Evolutionary conservation across 2,329 filamentous ascomycete species (phyloP).

Genomic region (Aspergillus sp.): DNA sequence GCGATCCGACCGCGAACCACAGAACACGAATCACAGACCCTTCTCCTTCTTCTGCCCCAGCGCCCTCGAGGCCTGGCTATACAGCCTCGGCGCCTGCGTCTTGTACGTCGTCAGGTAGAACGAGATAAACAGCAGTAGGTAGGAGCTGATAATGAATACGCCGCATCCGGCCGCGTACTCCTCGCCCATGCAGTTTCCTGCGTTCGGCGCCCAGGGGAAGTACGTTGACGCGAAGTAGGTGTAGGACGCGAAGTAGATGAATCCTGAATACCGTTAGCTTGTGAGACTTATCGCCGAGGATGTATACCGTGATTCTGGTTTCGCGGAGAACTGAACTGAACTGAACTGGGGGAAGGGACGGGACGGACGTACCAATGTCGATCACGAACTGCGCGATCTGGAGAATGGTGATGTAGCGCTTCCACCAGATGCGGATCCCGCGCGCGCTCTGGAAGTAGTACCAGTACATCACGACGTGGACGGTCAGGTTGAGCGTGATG

Average conservation of each 20-base stretch:
- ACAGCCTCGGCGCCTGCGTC: not conserved
- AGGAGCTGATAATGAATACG: conserved; percentile 88
- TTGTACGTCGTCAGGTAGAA: conserved; percentile 97
- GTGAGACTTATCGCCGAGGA: no score
- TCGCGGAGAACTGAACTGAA: no score
- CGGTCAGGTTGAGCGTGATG: conserved; percentile 86
- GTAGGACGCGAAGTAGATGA: conserved; percentile 98
- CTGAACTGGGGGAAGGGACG: no score
- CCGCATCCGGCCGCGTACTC: conserved; percentile 94
- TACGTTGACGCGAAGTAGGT: conserved; percentile 95
- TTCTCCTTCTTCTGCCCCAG: not conserved
- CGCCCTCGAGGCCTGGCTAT: not conserved
- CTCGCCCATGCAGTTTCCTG: conserved; percentile 86
- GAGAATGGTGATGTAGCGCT: conserved; percentile 97
- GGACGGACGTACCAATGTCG: conserved; percentile 67
- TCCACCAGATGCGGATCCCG: conserved; percentile 97
- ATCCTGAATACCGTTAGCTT: conserved; percentile 57
- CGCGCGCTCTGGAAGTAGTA: conserved; percentile 99
- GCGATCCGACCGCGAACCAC: not conserved
- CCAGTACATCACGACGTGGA: conserved; percentile 99
- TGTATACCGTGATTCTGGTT: no score
- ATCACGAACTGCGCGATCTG: conserved; percentile 98
- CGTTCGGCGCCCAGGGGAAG: conserved; percentile 79
- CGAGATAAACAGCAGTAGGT: conserved; percentile 96
- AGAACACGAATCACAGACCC: not conserved